phyloP scores from a whole-genome alignment of 495 filamentous ascomycete genomes.

The Filosporella fistucella region DNA sequence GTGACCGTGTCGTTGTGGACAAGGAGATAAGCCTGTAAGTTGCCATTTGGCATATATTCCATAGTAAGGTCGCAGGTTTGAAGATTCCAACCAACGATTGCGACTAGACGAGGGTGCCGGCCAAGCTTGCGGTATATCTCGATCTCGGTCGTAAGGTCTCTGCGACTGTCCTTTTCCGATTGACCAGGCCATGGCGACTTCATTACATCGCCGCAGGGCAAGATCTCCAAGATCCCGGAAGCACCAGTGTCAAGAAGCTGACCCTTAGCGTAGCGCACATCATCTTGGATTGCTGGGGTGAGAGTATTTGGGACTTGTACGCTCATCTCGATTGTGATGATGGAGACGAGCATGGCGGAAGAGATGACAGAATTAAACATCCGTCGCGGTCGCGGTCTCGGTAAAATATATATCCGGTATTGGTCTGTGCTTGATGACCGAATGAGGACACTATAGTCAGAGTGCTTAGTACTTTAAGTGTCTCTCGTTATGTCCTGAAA shows the following conservation, averaged over 20 bases:
- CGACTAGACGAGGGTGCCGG: conserved; percentile 12
- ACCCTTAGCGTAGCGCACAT: background rate
- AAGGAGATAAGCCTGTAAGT: conserved; percentile 26
- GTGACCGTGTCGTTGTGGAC: conserved; percentile 16
- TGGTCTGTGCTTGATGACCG: no score
- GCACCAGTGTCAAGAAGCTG: conserved; percentile 3
- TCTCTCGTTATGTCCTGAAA: no score
- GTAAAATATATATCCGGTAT: background rate
- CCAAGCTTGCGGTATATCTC: conserved; percentile 16
- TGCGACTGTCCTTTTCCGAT: conserved; percentile 2
- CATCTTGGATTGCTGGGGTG: background rate
- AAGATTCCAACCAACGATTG: conserved; percentile 14
- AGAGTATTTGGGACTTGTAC: background rate
- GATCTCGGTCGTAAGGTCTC: conserved; percentile 9
- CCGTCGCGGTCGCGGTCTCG: background rate
- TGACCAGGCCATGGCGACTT: conserved; percentile 18
- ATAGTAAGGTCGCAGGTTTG: conserved; percentile 15
- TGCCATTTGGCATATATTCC: conserved; percentile 30
- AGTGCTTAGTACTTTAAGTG: no score
- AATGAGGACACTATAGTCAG: no score
- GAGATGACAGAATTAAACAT: background rate
- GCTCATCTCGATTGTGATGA: background rate
- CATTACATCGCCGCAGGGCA: conserved; percentile 16
- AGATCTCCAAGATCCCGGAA: conserved; percentile 13
- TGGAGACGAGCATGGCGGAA: background rate